Evolutionary conservation across 1,284 basidiomycete genomes (phyloP).

Genomic region (Tilletia walkeri): DNA sequence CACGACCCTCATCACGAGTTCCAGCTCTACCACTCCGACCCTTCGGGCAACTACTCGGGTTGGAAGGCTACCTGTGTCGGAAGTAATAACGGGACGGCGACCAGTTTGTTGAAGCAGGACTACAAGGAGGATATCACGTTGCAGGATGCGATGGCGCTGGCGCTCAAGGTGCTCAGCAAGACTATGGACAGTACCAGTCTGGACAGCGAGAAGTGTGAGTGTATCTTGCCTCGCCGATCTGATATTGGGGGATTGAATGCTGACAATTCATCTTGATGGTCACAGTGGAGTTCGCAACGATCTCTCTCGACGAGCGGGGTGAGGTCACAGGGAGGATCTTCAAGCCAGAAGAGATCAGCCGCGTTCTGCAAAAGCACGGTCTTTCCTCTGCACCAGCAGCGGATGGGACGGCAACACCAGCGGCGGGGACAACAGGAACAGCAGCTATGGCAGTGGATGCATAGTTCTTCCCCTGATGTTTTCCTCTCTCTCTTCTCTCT

Average conservation of each 20-base stretch:
- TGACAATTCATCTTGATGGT: neutral
- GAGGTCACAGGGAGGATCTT: slow-evolving; percentile 89
- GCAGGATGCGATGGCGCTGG: slow-evolving; percentile 75
- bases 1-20: slow-evolving; percentile 94
- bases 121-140: slow-evolving; percentile 85
- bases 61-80: slow-evolving; percentile 99
- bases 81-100: slow-evolving; percentile 90
- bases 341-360: slow-evolving; percentile 84
- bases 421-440: slow-evolving; percentile 19
- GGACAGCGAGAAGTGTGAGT: slow-evolving; percentile 59
- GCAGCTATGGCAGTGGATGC: slow-evolving; percentile 47
- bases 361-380: slow-evolving; percentile 74
- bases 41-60: slow-evolving; percentile 95
- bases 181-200: slow-evolving; percentile 98
- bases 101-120: slow-evolving; percentile 93
- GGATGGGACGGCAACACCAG: slow-evolving; percentile 18
- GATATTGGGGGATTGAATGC: neutral
- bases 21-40: slow-evolving; percentile 97
- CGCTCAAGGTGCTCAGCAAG: slow-evolving; percentile 94
- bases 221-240: neutral
- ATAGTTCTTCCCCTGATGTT: slow-evolving; percentile 17
- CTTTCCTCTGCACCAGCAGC: slow-evolving; percentile 61
- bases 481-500: too few species aligned
- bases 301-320: slow-evolving; percentile 77
- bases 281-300: slow-evolving; percentile 89